A percentile compares a stretch with the other conserved stretches of the same genome.
Evolutionary conservation across 441 rosid genomes (phyloP).

Genomic region (Breynia disticha): DNA sequence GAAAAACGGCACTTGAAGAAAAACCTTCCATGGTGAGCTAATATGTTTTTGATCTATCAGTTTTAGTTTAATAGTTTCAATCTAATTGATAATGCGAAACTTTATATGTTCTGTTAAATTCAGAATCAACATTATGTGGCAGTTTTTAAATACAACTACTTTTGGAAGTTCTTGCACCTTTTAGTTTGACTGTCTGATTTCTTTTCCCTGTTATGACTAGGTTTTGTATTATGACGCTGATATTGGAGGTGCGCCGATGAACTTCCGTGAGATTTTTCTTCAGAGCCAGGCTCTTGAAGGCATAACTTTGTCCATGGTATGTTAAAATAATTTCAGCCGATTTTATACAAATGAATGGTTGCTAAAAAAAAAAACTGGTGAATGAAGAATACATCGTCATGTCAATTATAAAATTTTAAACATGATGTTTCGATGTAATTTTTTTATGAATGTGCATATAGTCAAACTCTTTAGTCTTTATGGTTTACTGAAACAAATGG

Average conservation of each 20-base stretch:
- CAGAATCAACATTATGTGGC: neutral
- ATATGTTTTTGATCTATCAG: neutral
- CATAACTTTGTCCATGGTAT: conserved; percentile 78
- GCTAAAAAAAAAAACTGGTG: neutral
- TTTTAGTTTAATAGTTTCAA: neutral
- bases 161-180: neutral
- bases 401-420: neutral
- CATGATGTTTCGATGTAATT: too few relatives aligned
- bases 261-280: conserved; percentile 83
- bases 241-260: conserved; percentile 74
- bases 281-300: conserved; percentile 98
- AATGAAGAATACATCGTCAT: neutral
- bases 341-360: conserved; percentile 6
- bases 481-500: too few relatives aligned
- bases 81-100: too few relatives aligned
- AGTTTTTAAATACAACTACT: conserved; percentile 2
- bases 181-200: conserved; percentile 8
- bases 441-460: too few relatives aligned
- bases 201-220: conserved; percentile 25
- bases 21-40: conserved; percentile 43
- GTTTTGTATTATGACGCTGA: conserved; percentile 83
- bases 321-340: conserved; percentile 15
- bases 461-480: too few relatives aligned
- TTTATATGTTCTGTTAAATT: too few relatives aligned
- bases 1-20: conserved; percentile 34